These are phyloP conservation scores for Tinospora cordifolia DNA, from an alignment of 164 flowering plant species.

Conservation along the genomic window DNA sequence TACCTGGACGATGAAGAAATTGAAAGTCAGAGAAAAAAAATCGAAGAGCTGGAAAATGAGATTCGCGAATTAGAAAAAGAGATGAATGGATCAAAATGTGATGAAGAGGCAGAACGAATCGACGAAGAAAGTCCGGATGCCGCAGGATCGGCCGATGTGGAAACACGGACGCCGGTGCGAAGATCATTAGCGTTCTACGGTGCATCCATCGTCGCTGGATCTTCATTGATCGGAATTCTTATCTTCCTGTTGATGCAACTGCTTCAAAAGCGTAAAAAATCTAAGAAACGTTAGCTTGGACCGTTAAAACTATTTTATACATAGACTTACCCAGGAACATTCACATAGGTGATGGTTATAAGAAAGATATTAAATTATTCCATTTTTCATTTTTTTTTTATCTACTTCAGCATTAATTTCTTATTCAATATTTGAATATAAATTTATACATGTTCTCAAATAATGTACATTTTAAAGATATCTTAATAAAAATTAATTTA, in stretches of 20 bases:
- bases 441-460: too few species aligned
- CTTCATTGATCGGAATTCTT: slow-evolving; percentile 40
- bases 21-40: not conserved
- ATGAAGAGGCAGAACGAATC: not conserved
- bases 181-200: slow-evolving; percentile 7
- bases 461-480: too few species aligned
- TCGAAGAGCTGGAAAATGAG: not conserved
- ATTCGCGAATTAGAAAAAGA: not conserved
- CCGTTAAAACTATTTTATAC: too few species aligned
- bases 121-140: not conserved
- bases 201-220: slow-evolving; percentile 37
- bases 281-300: not conserved
- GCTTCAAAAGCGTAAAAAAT: slow-evolving; percentile 25
- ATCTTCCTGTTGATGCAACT: slow-evolving; percentile 33
- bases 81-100: not conserved
- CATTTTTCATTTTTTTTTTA: too few species aligned
- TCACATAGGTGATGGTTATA: too few species aligned
- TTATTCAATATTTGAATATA: too few species aligned
- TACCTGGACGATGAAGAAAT: not conserved
- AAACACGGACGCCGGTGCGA: not conserved
- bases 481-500: too few species aligned
- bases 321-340: too few species aligned
- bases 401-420: too few species aligned
- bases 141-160: not conserved
- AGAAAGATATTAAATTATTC: not conserved